Conservation (phyloP, 768 basidiomycete species). For the Lepiota subincarnata region DNA sequence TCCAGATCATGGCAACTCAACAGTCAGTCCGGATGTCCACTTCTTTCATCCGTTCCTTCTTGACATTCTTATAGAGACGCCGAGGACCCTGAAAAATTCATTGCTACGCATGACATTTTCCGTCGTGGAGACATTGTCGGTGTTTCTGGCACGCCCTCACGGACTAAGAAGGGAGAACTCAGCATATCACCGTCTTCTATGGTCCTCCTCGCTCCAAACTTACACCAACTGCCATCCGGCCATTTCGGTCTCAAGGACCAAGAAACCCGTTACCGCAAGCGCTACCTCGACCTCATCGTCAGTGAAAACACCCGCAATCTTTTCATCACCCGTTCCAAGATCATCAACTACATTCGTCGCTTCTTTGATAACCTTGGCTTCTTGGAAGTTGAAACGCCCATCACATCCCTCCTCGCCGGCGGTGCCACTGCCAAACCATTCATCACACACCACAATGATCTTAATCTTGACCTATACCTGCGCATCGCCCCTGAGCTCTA, state of each 20-base stretch:
- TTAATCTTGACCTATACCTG: conserved; percentile 92
- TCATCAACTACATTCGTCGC: conserved; percentile 90
- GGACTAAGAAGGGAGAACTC: conserved; percentile 94
- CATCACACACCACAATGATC: conserved; percentile 98
- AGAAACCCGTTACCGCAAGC: conserved; percentile 96
- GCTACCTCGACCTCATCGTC: conserved; percentile 97
- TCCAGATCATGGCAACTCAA: conserved; percentile 91
- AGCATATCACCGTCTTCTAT: conserved; percentile 81
- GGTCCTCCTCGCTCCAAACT: conserved; percentile 88
- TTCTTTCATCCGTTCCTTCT: not conserved
- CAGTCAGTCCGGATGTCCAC: conserved; percentile 46
- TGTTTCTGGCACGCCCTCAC: conserved; percentile 81
- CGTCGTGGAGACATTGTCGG: conserved; percentile 96
- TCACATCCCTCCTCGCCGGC: conserved; percentile 94
- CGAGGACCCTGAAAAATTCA: conserved; percentile 58
- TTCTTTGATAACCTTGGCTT: conserved; percentile 91
- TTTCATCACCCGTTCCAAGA: conserved; percentile 84
- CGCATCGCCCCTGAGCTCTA: conserved; percentile 97
- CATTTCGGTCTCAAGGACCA: conserved; percentile 97
- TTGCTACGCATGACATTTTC: conserved; percentile 76
- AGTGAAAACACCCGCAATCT: conserved; percentile 85
- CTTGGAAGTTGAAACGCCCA: conserved; percentile 98
- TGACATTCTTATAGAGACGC: conserved; percentile 46
- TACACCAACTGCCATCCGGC: conserved; percentile 90
- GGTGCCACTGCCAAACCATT: conserved; percentile 99